Evolutionary conservation across 805 yeast genomes (phyloP), one percentile per base, ranked within the genome.

Genomic region (Hanseniaspora clermontiae): DNA sequence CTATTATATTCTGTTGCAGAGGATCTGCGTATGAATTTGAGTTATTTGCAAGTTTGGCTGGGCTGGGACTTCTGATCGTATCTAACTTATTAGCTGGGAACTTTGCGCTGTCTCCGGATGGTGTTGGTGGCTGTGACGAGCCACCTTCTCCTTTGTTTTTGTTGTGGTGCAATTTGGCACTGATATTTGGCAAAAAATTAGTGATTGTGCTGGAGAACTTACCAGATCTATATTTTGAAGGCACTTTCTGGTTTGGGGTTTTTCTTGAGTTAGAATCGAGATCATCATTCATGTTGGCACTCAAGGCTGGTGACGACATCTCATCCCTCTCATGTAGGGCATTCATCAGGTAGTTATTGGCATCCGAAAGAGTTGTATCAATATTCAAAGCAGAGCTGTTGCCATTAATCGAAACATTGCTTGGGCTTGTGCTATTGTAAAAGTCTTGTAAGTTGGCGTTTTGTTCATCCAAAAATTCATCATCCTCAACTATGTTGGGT

Each of bases 141-240:
- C 37, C 48, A n/a, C 14, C n/a, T 43, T 42, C 37, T 31, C 27
- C 27, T 32, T 46, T 59, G 20, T 64, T 65, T 49, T 62, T 64
- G 39, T 61, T 60, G 48, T 64, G 63, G 49, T 68, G 71, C 31
- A 69, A 57, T 55, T 65, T 69, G 4, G 72, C 71, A 59, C 71
- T 67, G 14, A 69, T 63, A 5, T 64, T 64, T n/a, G 72, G 72
- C 17, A 69, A 58, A 45, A 69, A 57, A 54, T 64, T 68, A 46
- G 68, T 65, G 51, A 69, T 59, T 8, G 68, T 68, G 47, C 66
- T 67, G 14, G 71, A 66, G 46, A 69, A 64, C 45, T 64, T 66
- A 7, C 68, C 69, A 4, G 69, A 66, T 43, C 66, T 63, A n/a
- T 67, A 53, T 24, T 53, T 53, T 8, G 51, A 19, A 43, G 48